These are phyloP conservation scores for Fusarium bulbicola DNA, from an alignment of 2,329 filamentous ascomycete species.

Conservation along the genomic window DNA sequence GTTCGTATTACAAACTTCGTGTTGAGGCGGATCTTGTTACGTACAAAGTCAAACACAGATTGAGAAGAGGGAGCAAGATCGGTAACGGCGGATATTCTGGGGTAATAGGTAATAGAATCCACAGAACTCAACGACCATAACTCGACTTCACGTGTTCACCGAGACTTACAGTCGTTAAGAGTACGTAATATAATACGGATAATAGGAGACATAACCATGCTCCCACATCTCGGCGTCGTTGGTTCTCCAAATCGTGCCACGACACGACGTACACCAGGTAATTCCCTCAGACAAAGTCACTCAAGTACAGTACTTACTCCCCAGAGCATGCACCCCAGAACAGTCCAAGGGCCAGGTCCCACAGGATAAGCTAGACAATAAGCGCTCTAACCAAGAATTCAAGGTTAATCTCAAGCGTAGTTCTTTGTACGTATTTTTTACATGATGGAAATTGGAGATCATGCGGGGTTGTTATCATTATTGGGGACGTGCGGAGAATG, in stretches of 20 bases:
- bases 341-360: not conserved
- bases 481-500: conserved; percentile 32
- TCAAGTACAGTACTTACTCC: conserved; percentile 25
- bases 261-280: not conserved
- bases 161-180: not conserved
- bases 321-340: conserved; percentile 30
- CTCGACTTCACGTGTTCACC: not conserved
- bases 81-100: not conserved
- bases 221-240: not conserved
- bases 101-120: conserved; percentile 7
- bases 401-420: conserved; percentile 25
- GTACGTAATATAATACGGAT: not conserved
- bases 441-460: conserved; percentile 39
- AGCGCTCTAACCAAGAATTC: not conserved
- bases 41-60: conserved; percentile 23
- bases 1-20: not conserved
- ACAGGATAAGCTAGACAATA: conserved; percentile 16
- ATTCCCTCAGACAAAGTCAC: conserved; percentile 17
- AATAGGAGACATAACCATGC: not conserved
- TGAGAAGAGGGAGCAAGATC: not conserved
- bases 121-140: not conserved
- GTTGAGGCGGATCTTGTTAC: conserved; percentile 17
- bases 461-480: conserved; percentile 24
- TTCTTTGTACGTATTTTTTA: conserved; percentile 40
- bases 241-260: conserved; percentile 4